Evolutionary conservation across 1,139 yeast genomes (phyloP), one percentile per base, ranked within the genome.

Genomic region (Yamadazyma pseudoaaseri): DNA sequence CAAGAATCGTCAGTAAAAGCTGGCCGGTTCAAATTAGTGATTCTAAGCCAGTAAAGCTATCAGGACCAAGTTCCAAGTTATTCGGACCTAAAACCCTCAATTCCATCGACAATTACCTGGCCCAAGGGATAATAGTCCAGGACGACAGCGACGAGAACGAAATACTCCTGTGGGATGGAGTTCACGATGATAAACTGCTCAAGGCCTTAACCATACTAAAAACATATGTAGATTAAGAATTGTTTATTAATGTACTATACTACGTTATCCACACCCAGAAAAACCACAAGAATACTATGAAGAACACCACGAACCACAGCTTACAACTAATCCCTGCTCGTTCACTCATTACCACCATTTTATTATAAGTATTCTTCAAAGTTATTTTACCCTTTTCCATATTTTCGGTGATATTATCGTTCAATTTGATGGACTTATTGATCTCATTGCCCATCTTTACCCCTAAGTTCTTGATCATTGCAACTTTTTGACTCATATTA

Each of bases 361-460:
- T 70, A 44, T 70, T 76, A 58, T 78, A 82, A 2, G 95, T 86
- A 44, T 73, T 76, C 47, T 81, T 83, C 58, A 76, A 65, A 26
- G 75, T 68, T 27, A 68, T 53, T 42, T 58, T 61, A 7, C 76
- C 76, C 41, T 53, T 52, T 47, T 68, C 75, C 45, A 70, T 65
- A 17, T 52, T 47, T 38, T 70, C 66, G 34, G 77, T 71, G 44
- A 86, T 65, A 16, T 74, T 74, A 39, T 73, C 76, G 41, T 86
- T 70, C 38, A 83, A 63, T 40, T 77, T 62, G 43, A 80, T 79
- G 20, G 90, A 79, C 46, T 80, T 81, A 48, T 86, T 79, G 45
- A 89, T 90, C 54, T 89, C 95, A 29, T 77, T 78, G 3, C 96
- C 96, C 83, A 90, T 89, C 44, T 68, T 74, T 29, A 77, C 56